Evolutionary conservation across 2,329 filamentous ascomycete species (phyloP).

Genomic region (Cryphonectria parasitica): DNA sequence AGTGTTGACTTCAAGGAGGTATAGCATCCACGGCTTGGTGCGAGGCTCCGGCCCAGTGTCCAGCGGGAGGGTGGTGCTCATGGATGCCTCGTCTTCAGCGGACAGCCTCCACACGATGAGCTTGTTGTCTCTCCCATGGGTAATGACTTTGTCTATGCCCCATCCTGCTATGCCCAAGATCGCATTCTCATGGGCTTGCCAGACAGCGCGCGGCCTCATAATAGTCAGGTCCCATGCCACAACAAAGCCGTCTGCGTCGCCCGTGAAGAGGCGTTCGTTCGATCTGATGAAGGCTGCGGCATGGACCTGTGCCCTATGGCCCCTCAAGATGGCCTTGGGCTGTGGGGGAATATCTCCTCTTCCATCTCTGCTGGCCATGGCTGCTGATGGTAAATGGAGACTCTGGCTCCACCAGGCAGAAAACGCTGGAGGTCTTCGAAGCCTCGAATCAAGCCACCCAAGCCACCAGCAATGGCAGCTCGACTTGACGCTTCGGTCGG

Average conservation of each 20-base stretch:
- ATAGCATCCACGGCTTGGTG: constrained; percentile 80
- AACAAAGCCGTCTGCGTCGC: constrained; percentile 88
- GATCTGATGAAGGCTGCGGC: constrained; percentile 70
- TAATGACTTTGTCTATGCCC: constrained; percentile 75
- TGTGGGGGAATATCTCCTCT: constrained; percentile 38
- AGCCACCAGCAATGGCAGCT: constrained; percentile 10
- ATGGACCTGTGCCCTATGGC: constrained; percentile 82
- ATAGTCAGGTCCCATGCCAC: constrained; percentile 83
- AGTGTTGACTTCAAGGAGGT: constrained; percentile 84
- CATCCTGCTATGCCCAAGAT: constrained; percentile 77
- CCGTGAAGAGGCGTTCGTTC: constrained; percentile 80
- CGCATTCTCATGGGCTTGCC: constrained; percentile 80
- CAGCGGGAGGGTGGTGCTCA: constrained; percentile 73
- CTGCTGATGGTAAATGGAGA: not conserved
- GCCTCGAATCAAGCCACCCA: constrained; percentile 13
- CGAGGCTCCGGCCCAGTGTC: constrained; percentile 56
- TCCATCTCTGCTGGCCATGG: constrained; percentile 34
- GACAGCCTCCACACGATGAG: constrained; percentile 82
- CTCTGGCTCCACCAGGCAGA: not conserved
- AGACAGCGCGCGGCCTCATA: constrained; percentile 81
- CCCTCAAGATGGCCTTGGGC: constrained; percentile 73
- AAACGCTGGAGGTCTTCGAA: not conserved
- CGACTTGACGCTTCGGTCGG: constrained; percentile 1
- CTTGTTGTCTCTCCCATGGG: constrained; percentile 91
- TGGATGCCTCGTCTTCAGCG: constrained; percentile 59